Evolutionary conservation across 2,329 filamentous ascomycete species (phyloP).

Genomic region (Triangularia setosa): DNA sequence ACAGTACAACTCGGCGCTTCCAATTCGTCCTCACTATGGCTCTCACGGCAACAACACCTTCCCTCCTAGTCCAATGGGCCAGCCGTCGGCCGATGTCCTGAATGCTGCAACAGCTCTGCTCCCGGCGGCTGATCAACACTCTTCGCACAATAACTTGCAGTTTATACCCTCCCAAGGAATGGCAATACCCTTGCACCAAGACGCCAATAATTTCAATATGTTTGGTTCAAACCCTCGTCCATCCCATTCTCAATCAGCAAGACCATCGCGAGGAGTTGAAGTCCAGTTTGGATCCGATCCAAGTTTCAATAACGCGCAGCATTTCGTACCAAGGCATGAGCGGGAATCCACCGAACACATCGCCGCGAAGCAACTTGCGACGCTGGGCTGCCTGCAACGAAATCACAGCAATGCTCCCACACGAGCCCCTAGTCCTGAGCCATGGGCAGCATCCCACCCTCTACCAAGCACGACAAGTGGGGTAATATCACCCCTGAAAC

Average conservation of each 20-base stretch:
- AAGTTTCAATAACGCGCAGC: conserved; percentile 53
- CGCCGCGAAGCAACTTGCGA: conserved; percentile 51
- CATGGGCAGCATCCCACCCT: conserved; percentile 18
- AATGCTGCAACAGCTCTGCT: conserved; percentile 46
- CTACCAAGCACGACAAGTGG: conserved; percentile 22
- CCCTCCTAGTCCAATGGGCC: not conserved
- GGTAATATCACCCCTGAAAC: not conserved
- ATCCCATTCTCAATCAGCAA: conserved; percentile 3
- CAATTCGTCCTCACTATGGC: not conserved
- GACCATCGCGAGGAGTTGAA: conserved; percentile 32
- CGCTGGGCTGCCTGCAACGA: conserved; percentile 54
- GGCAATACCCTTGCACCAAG: not conserved
- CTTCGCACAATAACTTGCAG: not conserved
- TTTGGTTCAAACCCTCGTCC: conserved; percentile 4
- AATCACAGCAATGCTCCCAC: conserved; percentile 58
- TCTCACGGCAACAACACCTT: not conserved
- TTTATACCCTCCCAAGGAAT: not conserved
- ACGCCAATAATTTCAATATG: not conserved
- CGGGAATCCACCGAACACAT: conserved; percentile 57
- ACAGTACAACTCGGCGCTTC: not conserved
- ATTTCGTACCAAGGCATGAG: conserved; percentile 53
- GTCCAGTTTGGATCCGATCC: conserved; percentile 67
- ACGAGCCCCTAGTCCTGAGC: conserved; percentile 52
- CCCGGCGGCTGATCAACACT: not conserved
- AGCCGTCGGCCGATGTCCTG: conserved; percentile 52